Conservation (phyloP, 1,284 basidiomycete genomes). For the Phaffia rhodozyma region DNA sequence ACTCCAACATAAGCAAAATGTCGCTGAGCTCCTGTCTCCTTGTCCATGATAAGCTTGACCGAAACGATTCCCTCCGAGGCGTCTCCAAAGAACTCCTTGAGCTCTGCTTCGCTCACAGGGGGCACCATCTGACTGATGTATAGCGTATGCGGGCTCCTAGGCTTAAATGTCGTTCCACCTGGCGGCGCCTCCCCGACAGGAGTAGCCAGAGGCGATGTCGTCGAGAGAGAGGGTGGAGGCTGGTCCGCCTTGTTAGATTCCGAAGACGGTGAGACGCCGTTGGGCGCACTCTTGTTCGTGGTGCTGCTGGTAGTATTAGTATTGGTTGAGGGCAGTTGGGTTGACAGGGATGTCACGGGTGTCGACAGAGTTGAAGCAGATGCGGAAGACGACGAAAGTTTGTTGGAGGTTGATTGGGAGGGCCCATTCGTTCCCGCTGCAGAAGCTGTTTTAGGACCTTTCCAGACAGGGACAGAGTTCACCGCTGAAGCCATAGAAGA, state of each 20-base stretch:
- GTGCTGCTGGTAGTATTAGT: neutral
- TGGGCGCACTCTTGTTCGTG: neutral
- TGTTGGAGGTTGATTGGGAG: slow-evolving; percentile 23
- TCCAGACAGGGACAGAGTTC: slow-evolving; percentile 29
- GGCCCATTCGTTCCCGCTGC: slow-evolving; percentile 20
- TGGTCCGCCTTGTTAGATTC: neutral
- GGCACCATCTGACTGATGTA: slow-evolving; percentile 50
- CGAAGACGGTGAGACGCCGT: neutral
- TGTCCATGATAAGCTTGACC: slow-evolving; percentile 44
- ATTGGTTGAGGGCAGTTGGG: neutral
- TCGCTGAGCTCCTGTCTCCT: slow-evolving; percentile 17
- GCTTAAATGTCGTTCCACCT: slow-evolving; percentile 9
- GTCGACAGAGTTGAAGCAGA: neutral
- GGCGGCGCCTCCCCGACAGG: neutral
- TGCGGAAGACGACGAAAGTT: slow-evolving; percentile 33
- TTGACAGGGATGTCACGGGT: neutral
- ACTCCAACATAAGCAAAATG: slow-evolving; percentile 59
- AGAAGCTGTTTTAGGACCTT: slow-evolving; percentile 21
- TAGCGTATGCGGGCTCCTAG: slow-evolving; percentile 63
- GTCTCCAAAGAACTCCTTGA: slow-evolving; percentile 58
- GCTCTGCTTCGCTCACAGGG: slow-evolving; percentile 48
- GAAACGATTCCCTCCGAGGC: slow-evolving; percentile 57
- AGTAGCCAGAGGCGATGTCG: neutral
- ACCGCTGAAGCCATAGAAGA: slow-evolving; percentile 25
- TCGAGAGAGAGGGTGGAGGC: neutral